Evolutionary conservation across 2,329 filamentous ascomycete genomes (phyloP).

Genomic region (Xylaria sp.): DNA sequence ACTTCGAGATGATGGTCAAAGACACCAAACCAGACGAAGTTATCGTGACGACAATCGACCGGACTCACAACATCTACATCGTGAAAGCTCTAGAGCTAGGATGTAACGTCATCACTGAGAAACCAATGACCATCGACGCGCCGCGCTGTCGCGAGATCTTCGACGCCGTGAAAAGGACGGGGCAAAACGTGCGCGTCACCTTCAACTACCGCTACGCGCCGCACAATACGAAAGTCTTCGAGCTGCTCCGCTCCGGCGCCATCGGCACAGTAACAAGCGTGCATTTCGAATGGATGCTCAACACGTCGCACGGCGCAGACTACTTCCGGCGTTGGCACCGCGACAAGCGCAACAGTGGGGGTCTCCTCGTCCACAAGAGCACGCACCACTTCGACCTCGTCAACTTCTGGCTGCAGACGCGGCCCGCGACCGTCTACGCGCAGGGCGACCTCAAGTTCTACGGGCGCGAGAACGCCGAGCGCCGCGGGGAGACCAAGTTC

Average conservation of each 20-base stretch:
- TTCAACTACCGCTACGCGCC: slow-evolving; percentile 71
- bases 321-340: slow-evolving; percentile 70
- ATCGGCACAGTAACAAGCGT: slow-evolving; percentile 63
- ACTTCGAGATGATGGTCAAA: slow-evolving; percentile 64
- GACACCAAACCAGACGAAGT: slow-evolving; percentile 65
- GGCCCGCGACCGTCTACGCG: slow-evolving; percentile 62
- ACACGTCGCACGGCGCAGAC: slow-evolving; percentile 66
- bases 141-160: slow-evolving; percentile 61
- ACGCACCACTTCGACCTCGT: slow-evolving; percentile 69
- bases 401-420: slow-evolving; percentile 65
- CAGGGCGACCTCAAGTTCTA: slow-evolving; percentile 66
- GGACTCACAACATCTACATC: slow-evolving; percentile 66
- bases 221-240: slow-evolving; percentile 66
- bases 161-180: slow-evolving; percentile 57
- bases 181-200: slow-evolving; percentile 58
- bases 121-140: slow-evolving; percentile 68
- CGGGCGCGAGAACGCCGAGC: slow-evolving; percentile 65
- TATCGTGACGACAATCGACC: slow-evolving; percentile 68
- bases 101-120: slow-evolving; percentile 66
- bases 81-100: slow-evolving; percentile 63
- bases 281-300: slow-evolving; percentile 69
- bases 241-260: slow-evolving; percentile 58
- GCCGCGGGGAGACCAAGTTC: slow-evolving; percentile 56
- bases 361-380: slow-evolving; percentile 65
- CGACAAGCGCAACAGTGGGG: slow-evolving; percentile 64